A percentile compares a stretch with the other conserved stretches of the same genome.
These are phyloP conservation scores for Lonicera japonica DNA, from an alignment of 129 eudicot genomes.

Conservation along the genomic window DNA sequence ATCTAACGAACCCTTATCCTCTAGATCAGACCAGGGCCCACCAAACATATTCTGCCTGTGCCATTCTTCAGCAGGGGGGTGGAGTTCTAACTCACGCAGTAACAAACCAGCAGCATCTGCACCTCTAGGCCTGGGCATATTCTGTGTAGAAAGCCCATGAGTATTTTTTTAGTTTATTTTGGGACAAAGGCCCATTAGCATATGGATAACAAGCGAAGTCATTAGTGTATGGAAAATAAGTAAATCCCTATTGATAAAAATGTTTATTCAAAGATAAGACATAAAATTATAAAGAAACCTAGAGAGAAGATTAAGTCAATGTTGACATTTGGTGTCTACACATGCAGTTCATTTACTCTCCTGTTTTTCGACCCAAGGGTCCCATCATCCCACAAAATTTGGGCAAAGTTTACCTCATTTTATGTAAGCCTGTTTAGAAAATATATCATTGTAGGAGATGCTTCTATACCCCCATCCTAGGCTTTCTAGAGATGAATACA, in stretches of 20 bases:
- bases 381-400: neutral
- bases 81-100: slow-evolving; percentile 91
- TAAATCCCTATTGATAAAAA: neutral
- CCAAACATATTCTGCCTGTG: slow-evolving; percentile 89
- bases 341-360: neutral
- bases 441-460: too few relatives aligned
- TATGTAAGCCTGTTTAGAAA: too few relatives aligned
- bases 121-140: slow-evolving; percentile 98
- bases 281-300: neutral
- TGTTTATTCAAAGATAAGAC: neutral
- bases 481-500: neutral
- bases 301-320: neutral
- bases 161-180: too few relatives aligned
- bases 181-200: too few relatives aligned
- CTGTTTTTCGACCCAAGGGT: neutral
- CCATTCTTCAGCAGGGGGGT: slow-evolving; percentile 99
- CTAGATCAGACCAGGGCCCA: slow-evolving; percentile 98
- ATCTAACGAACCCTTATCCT: slow-evolving; percentile 54
- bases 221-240: neutral
- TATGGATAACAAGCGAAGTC: too few relatives aligned
- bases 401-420: neutral
- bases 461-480: neutral
- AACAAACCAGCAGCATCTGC: slow-evolving; percentile 98
- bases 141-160: slow-evolving; percentile 35
- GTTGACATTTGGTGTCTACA: neutral